Conservation (phyloP, 495 filamentous ascomycete genomes). For the Aspergillus diversus region DNA sequence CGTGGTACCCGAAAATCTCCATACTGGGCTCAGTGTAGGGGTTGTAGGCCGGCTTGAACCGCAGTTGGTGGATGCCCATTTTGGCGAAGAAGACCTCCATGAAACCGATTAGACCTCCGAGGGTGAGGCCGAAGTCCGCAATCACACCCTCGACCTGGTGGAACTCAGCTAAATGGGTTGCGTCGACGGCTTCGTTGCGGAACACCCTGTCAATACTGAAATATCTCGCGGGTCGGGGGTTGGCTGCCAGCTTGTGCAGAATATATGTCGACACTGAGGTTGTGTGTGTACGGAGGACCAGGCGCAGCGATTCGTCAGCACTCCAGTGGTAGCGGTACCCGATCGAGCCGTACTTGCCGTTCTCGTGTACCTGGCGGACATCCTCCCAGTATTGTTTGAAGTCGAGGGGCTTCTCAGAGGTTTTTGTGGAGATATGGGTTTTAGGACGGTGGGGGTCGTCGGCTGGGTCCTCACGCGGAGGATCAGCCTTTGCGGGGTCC, state of each 20-base stretch:
- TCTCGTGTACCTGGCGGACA: conserved; percentile 77
- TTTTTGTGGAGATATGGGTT: conserved; percentile 34
- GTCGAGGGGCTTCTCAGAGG: conserved; percentile 56
- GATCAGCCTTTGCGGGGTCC: conserved; percentile 77
- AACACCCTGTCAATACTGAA: conserved; percentile 99
- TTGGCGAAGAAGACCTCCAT: conserved; percentile 95
- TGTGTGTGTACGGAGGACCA: conserved; percentile 95
- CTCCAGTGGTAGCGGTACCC: conserved; percentile 95
- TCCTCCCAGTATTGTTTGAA: conserved; percentile 88
- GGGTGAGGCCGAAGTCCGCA: conserved; percentile 87
- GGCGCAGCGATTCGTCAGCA: conserved; percentile 80
- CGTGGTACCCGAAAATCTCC: conserved; percentile 95
- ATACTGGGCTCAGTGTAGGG: conserved; percentile 97
- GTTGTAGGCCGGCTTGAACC: conserved; percentile 98
- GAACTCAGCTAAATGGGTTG: conserved; percentile 96
- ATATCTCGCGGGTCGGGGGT: conserved; percentile 82
- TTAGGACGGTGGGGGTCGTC: conserved; percentile 45
- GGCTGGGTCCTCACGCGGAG: conserved; percentile 70
- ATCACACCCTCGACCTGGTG: conserved; percentile 99
- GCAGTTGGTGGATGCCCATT: conserved; percentile 86
- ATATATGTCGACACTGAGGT: conserved; percentile 87
- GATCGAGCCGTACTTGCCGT: conserved; percentile 88
- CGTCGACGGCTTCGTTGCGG: conserved; percentile 93
- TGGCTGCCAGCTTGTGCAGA: conserved; percentile 83
- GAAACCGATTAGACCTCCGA: conserved; percentile 94